Percentiles rank a stretch among this genome's conserved stretches.
phyloP scores from a whole-genome alignment of 1,139 yeast genomes.

The Lodderomyces oxycetoniae region DNA sequence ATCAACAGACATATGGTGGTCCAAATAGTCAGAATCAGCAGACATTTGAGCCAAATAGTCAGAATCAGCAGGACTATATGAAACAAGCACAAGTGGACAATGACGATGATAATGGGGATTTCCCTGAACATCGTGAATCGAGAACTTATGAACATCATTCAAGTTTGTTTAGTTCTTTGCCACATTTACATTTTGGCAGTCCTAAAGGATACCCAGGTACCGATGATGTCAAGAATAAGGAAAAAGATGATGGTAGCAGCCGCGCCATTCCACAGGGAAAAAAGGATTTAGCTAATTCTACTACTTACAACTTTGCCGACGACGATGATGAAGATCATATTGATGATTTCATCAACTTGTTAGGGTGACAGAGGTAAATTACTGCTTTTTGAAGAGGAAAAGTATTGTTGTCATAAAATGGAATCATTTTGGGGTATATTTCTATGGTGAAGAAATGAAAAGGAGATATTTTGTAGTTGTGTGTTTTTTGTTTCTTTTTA shows the following conservation, averaged over 20 bases:
- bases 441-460: slow-evolving; percentile 6
- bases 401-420: background rate
- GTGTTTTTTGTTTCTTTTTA: no score
- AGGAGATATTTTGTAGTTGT: no score
- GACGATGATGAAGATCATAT: slow-evolving; percentile 4
- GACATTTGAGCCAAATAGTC: no score
- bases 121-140: background rate
- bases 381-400: slow-evolving; percentile 6
- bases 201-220: background rate
- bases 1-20: no score
- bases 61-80: no score
- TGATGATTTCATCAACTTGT: slow-evolving; percentile 14
- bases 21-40: no score
- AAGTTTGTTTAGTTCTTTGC: slow-evolving; percentile 1
- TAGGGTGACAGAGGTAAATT: slow-evolving; percentile 12
- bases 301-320: background rate
- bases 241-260: background rate
- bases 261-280: background rate
- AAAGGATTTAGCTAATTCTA: no score
- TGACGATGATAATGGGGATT: background rate
- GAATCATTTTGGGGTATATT: slow-evolving; percentile 12
- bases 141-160: slow-evolving; percentile 1
- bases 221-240: background rate
- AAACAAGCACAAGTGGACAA: no score
- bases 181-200: slow-evolving; percentile 1